phyloP scores from a whole-genome alignment of 2,329 filamentous ascomycete species.

The Fusarium camptoceras region DNA sequence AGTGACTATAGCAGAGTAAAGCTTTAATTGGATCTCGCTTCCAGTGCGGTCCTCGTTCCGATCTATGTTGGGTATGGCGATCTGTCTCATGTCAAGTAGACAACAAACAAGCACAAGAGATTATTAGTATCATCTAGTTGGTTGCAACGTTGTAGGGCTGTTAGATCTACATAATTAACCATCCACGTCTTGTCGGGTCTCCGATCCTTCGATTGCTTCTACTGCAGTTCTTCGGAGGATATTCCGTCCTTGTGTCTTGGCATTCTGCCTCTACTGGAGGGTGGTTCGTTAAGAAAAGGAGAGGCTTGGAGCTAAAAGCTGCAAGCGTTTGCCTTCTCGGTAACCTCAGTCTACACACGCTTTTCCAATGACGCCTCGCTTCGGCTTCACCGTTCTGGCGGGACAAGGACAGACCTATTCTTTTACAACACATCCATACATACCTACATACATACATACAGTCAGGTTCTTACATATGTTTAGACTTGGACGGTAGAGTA shows the following conservation, averaged over 20 bases:
- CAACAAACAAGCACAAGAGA: neutral
- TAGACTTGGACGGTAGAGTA: neutral
- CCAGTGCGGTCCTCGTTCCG: conserved; percentile 15
- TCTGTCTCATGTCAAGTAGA: conserved; percentile 6
- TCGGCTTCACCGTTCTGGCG: conserved; percentile 38
- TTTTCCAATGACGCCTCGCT: conserved; percentile 1
- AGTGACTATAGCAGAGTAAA: neutral
- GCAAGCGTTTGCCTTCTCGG: conserved; percentile 7
- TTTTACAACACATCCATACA: neutral
- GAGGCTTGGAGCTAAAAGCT: conserved; percentile 24
- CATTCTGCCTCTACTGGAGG: neutral
- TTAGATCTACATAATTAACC: neutral
- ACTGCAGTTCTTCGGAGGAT: conserved; percentile 12
- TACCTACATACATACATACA: neutral
- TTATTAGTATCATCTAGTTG: neutral
- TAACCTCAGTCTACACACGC: neutral
- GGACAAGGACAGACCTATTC: conserved; percentile 4
- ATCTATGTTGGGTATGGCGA: conserved; percentile 23
- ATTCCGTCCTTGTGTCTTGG: conserved; percentile 29
- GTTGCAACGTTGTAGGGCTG: neutral
- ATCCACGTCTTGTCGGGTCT: neutral
- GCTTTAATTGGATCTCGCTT: neutral
- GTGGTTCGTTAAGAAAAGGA: neutral
- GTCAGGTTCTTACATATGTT: conserved; percentile 26
- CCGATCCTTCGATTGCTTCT: conserved; percentile 19